Base-by-base conservation (phyloP, 176 grass and related monocot genomes). In the Pontederia paniculata region DNA sequence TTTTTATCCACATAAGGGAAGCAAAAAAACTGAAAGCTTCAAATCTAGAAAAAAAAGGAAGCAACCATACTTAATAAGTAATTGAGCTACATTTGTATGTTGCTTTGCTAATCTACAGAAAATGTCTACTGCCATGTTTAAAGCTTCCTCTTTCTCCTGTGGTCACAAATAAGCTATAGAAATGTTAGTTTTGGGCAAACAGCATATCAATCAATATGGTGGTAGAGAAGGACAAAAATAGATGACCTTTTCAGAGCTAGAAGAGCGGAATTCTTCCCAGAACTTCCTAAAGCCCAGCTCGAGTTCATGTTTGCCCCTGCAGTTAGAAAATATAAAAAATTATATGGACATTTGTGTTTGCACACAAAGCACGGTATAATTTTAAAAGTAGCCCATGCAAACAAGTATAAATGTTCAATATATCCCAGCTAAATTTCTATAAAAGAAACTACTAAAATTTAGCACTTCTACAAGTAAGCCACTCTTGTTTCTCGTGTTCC, bases 191-290 rank as follows among this genome's bases (percentile, higher is more conserved):
- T 37, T 2, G 28, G 28, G 28, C 28, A 37, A 37, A 37, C 28
- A 5, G 28, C 3, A 37, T 37, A 37, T 37, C 28, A 37, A 37
- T 3, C 21, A 19, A 18, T 7, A 46, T 14, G n/a, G 54, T 18
- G 18, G 41, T 76, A 80, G 45, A 21, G 23, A 67, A 56, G 65
- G 63, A 1, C 28, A 37, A 37, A 64, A 57, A 51, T 9, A 69
- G 52, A 44, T 52, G 48, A 93, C 94, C 87, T 93, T 93, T 71
- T 99, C 94, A 46, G 80, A 99, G 87, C 77, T 93, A 73, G 87
- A 99, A 88, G 80, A 84, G 56, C 94, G 94, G 59, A 99, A 99
- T 67, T 93, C 94, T 78, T 99, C 94, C 94, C 94, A 99, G 78
- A 75, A 93, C 62, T 73, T 99, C 88, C 62, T 93, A 73, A 99